Evolutionary conservation across 495 filamentous ascomycete species (phyloP).

Genomic region (Neohortaea acidophila): DNA sequence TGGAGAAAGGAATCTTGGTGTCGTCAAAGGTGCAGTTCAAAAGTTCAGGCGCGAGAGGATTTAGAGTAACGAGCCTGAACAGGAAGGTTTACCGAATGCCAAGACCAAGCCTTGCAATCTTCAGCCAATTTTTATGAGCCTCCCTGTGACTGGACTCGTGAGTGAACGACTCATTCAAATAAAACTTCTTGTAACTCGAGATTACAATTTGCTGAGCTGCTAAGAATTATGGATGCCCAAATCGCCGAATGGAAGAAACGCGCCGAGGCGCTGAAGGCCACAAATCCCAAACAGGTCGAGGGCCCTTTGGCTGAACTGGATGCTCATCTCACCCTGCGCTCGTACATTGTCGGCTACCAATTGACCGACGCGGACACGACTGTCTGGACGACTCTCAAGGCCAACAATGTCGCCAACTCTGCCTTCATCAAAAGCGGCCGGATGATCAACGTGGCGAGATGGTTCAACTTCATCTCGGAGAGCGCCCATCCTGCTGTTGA

Average conservation of each 20-base stretch:
- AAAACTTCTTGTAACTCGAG: too few relatives aligned
- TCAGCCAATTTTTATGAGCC: too few relatives aligned
- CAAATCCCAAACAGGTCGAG: conserved; percentile 70
- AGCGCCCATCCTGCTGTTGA: conserved; percentile 38
- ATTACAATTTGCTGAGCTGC: too few relatives aligned
- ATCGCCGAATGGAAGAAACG: conserved; percentile 42
- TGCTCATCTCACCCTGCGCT: conserved; percentile 70
- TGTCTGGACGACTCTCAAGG: conserved; percentile 71
- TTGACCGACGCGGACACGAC: conserved; percentile 65
- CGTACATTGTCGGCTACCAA: conserved; percentile 69
- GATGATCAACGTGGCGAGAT: conserved; percentile 66
- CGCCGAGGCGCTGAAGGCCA: conserved; percentile 35
- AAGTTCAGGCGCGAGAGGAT: too few relatives aligned
- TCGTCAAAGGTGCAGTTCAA: too few relatives aligned
- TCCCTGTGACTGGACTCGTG: too few relatives aligned
- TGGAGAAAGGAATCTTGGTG: too few relatives aligned
- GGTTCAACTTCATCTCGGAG: conserved; percentile 80
- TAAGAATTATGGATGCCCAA: conserved; percentile 4
- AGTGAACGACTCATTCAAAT: too few relatives aligned
- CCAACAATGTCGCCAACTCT: conserved; percentile 61
- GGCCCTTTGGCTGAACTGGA: conserved; percentile 62
- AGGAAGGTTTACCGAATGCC: too few relatives aligned
- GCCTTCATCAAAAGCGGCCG: conserved; percentile 63
- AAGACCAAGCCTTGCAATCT: too few relatives aligned
- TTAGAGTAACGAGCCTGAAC: too few relatives aligned